Evolutionary conservation across 2,329 filamentous ascomycete genomes (phyloP).

Genomic region (Fusarium sp.): DNA sequence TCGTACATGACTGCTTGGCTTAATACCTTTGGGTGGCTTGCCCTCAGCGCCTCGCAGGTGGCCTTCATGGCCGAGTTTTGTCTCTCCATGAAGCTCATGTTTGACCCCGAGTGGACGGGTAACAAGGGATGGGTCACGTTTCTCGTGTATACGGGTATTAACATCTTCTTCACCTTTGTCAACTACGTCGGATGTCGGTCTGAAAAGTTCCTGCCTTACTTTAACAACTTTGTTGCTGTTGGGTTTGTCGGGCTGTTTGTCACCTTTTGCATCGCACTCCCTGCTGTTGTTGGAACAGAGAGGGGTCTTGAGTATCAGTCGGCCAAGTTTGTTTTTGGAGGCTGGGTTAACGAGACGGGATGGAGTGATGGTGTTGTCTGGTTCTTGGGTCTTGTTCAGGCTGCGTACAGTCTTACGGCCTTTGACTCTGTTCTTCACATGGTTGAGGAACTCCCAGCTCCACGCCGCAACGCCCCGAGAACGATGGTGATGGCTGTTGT

Average conservation of each 20-base stretch:
- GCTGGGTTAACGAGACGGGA: slow-evolving; percentile 56
- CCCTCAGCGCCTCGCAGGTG: slow-evolving; percentile 63
- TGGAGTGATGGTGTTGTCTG: slow-evolving; percentile 65
- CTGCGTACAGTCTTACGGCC: slow-evolving; percentile 61
- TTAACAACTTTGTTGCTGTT: slow-evolving; percentile 67
- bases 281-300: slow-evolving; percentile 61
- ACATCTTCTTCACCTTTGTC: slow-evolving; percentile 58
- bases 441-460: slow-evolving; percentile 66
- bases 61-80: slow-evolving; percentile 67
- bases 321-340: slow-evolving; percentile 62
- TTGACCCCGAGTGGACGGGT: slow-evolving; percentile 58
- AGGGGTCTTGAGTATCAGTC: slow-evolving; percentile 57
- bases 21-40: slow-evolving; percentile 70
- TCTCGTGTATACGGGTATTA: slow-evolving; percentile 64
- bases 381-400: slow-evolving; percentile 67
- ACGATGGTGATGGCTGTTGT: slow-evolving; percentile 63
- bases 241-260: slow-evolving; percentile 64
- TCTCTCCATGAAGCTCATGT: slow-evolving; percentile 65
- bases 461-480: slow-evolving; percentile 59
- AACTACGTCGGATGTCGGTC: slow-evolving; percentile 63
- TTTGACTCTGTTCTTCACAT: slow-evolving; percentile 70
- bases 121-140: slow-evolving; percentile 63
- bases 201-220: slow-evolving; percentile 53
- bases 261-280: slow-evolving; percentile 60
- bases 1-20: slow-evolving; percentile 70